Evolutionary conservation across 768 basidiomycete genomes (phyloP), one percentile per base, ranked within the genome.

Genomic region (Atractiella rhizophila): DNA sequence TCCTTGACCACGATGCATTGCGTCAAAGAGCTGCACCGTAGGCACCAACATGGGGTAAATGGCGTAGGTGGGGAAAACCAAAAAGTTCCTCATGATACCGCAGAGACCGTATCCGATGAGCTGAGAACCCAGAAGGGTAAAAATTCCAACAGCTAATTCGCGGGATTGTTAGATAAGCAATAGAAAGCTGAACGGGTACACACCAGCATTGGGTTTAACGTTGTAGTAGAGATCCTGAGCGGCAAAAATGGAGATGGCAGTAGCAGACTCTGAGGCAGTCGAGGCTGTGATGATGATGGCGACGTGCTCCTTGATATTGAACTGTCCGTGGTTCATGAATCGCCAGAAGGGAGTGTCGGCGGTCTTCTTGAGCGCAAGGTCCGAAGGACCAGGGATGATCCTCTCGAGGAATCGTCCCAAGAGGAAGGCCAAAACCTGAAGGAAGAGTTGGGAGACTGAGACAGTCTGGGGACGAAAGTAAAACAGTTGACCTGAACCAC

Each of bases 391-490:
- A 28, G 19, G 11, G 37, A 29, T 50, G 48, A 53, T 6, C 44
- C 27, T n/a, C n/a, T n/a, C n/a, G n/a, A n/a, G n/a, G n/a, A n/a
- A n/a, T 27, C 51, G 43, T 6, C 55, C 57, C 35, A 57, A 42
- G 46, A 56, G 48, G 42, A 49, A 55, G 21, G 55, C 48, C 38
- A 59, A 48, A 29, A 59, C 49, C 27, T 56, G 43, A 6, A 59
- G 48, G 56, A 59, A 59, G 15, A 55, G 51, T 35, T 52, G 48
- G 8, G 52, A 52, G 35, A 54, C 56, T 35, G 38, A 46, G 39
- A 49, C 45, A 23, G 54, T 52, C 35, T 53, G 53, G 3, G 56
- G 56, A 27, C 56, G 53, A 51, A 59, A 57, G 45, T 68, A 70
- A 65, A 67, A 54, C 28, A 54, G 55, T 42, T 57, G 60, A 5